Evolutionary conservation across 495 filamentous ascomycete species (phyloP).

Genomic region (Penicillium taxi): DNA sequence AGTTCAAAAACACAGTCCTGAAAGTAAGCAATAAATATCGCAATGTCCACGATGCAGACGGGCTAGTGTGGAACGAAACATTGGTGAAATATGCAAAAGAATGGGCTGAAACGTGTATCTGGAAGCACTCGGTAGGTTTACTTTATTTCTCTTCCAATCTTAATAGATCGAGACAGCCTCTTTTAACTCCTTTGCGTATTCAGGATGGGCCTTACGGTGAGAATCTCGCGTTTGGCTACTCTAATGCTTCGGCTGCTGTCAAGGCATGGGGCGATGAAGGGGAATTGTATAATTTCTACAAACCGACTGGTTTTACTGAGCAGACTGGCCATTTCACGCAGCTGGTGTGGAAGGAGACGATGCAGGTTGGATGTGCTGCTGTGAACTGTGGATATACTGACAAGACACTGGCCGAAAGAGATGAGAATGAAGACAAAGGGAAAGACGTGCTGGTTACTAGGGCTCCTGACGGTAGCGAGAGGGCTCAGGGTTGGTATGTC

Average conservation of each 20-base stretch:
- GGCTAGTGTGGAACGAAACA: conserved; percentile 58
- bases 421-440: not conserved
- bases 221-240: conserved; percentile 66
- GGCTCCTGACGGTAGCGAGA: conserved; percentile 6
- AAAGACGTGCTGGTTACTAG: not conserved
- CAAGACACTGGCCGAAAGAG: conserved; percentile 1
- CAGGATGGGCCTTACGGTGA: conserved; percentile 65
- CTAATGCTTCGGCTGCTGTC: conserved; percentile 50
- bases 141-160: conserved; percentile 1
- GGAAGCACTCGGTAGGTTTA: conserved; percentile 51
- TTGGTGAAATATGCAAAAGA: conserved; percentile 47
- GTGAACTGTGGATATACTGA: conserved; percentile 44
- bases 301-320: conserved; percentile 49
- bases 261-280: conserved; percentile 63
- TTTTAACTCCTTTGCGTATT: not conserved
- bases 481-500: conserved; percentile 59
- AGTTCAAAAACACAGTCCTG: conserved; percentile 53
- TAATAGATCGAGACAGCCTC: too few species aligned
- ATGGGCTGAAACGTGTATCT: conserved; percentile 48
- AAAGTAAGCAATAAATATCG: conserved; percentile 64
- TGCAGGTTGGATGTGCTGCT: conserved; percentile 59
- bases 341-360: conserved; percentile 70
- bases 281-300: conserved; percentile 48
- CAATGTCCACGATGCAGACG: conserved; percentile 50
- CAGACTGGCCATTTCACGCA: conserved; percentile 80